Percentiles rank a stretch among this genome's conserved stretches.
Evolutionary conservation across 139 green algal genomes (phyloP).

Genomic region (Micromonas commoda): DNA sequence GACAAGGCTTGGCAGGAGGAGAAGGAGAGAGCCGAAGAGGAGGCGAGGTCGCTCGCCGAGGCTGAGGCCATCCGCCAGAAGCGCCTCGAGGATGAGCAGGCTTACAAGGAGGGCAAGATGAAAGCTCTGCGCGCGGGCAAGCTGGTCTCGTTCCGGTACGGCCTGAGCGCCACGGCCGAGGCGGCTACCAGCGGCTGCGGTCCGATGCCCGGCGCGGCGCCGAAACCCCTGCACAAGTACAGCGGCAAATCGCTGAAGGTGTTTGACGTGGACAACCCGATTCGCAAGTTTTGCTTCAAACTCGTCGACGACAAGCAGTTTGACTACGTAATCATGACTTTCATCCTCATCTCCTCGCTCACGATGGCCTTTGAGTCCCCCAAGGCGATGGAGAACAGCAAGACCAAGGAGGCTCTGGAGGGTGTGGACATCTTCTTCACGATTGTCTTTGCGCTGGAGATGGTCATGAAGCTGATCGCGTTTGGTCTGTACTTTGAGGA

Average conservation of each 20-base stretch:
- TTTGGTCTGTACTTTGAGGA: constrained; percentile 28
- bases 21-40: neutral
- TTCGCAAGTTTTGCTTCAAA: constrained; percentile 17
- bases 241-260: constrained; percentile 17
- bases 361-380: constrained; percentile 41
- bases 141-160: neutral
- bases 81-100: neutral
- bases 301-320: constrained; percentile 26
- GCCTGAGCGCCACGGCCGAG: neutral
- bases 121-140: neutral
- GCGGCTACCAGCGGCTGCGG: neutral
- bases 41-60: neutral
- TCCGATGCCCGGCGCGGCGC: neutral
- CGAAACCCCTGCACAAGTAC: neutral
- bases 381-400: constrained; percentile 1
- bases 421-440: constrained; percentile 45
- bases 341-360: constrained; percentile 24
- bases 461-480: constrained; percentile 39
- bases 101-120: neutral
- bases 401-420: constrained; percentile 27
- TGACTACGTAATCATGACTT: constrained; percentile 29
- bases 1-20: neutral
- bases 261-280: constrained; percentile 2
- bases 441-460: constrained; percentile 40
- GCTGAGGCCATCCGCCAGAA: neutral